These are phyloP conservation scores for Daldinia caldariorum DNA, from an alignment of 495 filamentous ascomycete genomes.

Conservation along the genomic window DNA sequence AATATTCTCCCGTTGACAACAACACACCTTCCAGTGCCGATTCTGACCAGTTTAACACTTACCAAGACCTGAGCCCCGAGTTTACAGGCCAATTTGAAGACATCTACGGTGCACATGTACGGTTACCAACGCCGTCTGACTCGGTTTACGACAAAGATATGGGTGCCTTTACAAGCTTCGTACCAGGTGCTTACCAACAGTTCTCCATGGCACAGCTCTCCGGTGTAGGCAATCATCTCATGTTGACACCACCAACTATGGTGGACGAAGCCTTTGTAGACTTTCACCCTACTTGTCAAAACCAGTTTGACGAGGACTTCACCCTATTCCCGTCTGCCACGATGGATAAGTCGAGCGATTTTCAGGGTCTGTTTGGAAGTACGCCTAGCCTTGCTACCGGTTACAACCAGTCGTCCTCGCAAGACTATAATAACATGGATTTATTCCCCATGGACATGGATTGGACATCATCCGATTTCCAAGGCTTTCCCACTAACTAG, in stretches of 20 bases:
- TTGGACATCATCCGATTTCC: slow-evolving; percentile 53
- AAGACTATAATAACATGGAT: slow-evolving; percentile 56
- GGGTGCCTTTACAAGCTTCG: slow-evolving; percentile 47
- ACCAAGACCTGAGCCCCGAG: slow-evolving; percentile 56
- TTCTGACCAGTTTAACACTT: slow-evolving; percentile 57
- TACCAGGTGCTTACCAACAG: slow-evolving; percentile 49
- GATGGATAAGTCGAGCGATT: slow-evolving; percentile 41
- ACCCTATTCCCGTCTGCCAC: slow-evolving; percentile 53
- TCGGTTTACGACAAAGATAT: slow-evolving; percentile 55
- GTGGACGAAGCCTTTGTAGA: slow-evolving; percentile 64
- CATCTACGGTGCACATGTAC: slow-evolving; percentile 62
- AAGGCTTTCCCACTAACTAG: slow-evolving; percentile 38
- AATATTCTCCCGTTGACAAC: slow-evolving; percentile 60
- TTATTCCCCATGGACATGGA: slow-evolving; percentile 38
- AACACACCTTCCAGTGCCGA: slow-evolving; percentile 59
- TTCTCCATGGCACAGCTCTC: slow-evolving; percentile 64
- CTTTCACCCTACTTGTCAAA: slow-evolving; percentile 43
- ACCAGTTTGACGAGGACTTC: slow-evolving; percentile 57
- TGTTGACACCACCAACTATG: slow-evolving; percentile 68
- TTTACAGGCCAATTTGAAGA: slow-evolving; percentile 63
- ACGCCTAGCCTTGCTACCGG: slow-evolving; percentile 52
- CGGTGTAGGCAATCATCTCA: slow-evolving; percentile 67
- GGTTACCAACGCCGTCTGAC: slow-evolving; percentile 52
- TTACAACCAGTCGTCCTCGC: slow-evolving; percentile 55
- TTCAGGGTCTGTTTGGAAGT: slow-evolving; percentile 48